phyloP scores from a whole-genome alignment of 2,329 filamentous ascomycete species.

The Colletotrichum lindemuthianum region DNA sequence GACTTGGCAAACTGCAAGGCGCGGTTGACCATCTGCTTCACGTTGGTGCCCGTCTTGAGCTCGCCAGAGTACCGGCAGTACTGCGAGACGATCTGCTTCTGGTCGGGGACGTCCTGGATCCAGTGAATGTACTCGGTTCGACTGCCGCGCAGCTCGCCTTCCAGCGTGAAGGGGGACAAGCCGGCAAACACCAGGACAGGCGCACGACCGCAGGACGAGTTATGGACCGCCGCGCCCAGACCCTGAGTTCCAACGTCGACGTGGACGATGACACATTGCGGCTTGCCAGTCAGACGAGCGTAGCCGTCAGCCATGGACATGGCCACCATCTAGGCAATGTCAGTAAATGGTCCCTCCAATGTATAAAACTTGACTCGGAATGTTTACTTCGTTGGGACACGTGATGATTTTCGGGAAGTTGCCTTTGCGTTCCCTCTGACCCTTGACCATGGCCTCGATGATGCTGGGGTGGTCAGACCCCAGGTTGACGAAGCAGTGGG shows the following conservation, averaged over 20 bases:
- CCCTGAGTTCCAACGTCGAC: conserved; percentile 81
- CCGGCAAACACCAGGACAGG: conserved; percentile 79
- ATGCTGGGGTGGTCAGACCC: conserved; percentile 75
- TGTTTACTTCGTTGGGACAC: conserved; percentile 74
- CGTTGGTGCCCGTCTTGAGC: conserved; percentile 80
- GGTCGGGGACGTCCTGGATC: conserved; percentile 81
- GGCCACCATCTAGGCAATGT: conserved; percentile 71
- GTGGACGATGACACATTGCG: conserved; percentile 78
- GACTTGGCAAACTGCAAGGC: conserved; percentile 79
- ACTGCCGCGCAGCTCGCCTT: conserved; percentile 76
- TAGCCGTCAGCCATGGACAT: conserved; percentile 82
- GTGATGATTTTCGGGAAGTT: conserved; percentile 76
- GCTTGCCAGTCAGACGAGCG: conserved; percentile 72
- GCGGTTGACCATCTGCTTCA: conserved; percentile 85
- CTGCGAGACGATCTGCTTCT: conserved; percentile 78
- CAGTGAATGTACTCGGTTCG: conserved; percentile 82
- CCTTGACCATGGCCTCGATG: conserved; percentile 78
- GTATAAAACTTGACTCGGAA: not conserved
- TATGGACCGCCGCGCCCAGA: conserved; percentile 77
- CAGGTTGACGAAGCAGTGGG: conserved; percentile 70
- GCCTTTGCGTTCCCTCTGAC: conserved; percentile 69
- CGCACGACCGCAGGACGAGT: conserved; percentile 74
- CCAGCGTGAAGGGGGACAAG: conserved; percentile 75
- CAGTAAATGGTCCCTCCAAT: not conserved
- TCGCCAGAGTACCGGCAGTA: conserved; percentile 83